Percentiles rank a stretch among this genome's conserved stretches.
phyloP scores from a whole-genome alignment of 2,329 filamentous ascomycete genomes.

The Pseudofabraea citricarpa region DNA sequence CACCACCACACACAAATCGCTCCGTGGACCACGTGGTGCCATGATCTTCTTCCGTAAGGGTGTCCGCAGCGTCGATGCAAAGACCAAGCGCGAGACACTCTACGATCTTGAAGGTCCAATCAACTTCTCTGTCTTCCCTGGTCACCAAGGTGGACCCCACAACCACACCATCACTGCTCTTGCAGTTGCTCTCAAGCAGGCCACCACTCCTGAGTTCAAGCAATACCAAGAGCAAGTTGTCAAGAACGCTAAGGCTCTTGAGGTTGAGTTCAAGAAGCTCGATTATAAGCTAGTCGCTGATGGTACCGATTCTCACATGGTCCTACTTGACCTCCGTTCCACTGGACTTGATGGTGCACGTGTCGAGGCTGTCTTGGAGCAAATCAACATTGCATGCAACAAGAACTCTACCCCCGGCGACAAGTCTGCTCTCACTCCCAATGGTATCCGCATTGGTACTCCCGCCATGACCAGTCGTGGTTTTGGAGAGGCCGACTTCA shows the following conservation, averaged over 20 bases:
- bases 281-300: constrained; percentile 94
- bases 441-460: constrained; percentile 91
- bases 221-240: constrained; percentile 91
- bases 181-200: constrained; percentile 92
- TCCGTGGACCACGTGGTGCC: constrained; percentile 92
- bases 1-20: constrained; percentile 98
- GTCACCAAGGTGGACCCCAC: constrained; percentile 96
- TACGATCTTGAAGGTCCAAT: constrained; percentile 96
- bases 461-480: constrained; percentile 97
- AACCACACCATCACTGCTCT: constrained; percentile 99
- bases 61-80: constrained; percentile 81
- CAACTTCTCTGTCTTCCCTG: constrained; percentile 98
- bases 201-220: constrained; percentile 84
- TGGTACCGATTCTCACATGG: constrained; percentile 97
- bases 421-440: constrained; percentile 92
- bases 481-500: constrained; percentile 89
- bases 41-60: constrained; percentile 99
- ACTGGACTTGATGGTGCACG: constrained; percentile 86
- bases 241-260: constrained; percentile 87
- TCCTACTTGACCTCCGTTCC: constrained; percentile 88
- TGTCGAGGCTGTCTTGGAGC: constrained; percentile 92
- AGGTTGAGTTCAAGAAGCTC: constrained; percentile 76
- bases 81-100: constrained; percentile 82
- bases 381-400: constrained; percentile 99
- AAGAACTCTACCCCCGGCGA: constrained; percentile 98